Evolutionary conservation across 2,329 filamentous ascomycete genomes (phyloP).

Genomic region (Botrytis deweyae): DNA sequence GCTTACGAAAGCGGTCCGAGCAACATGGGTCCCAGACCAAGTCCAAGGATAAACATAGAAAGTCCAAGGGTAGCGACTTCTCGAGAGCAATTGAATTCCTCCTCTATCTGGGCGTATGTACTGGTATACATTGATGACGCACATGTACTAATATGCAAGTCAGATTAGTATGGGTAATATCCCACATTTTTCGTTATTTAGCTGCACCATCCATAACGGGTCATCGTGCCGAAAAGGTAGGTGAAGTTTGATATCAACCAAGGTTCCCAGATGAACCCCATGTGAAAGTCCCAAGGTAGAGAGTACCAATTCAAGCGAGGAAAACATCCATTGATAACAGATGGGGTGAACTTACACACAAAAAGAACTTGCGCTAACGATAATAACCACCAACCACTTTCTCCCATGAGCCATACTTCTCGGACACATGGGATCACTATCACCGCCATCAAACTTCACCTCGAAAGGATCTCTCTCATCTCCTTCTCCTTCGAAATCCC

Average conservation of each 20-base stretch:
- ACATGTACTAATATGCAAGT: slow-evolving; percentile 59
- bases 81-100: slow-evolving; percentile 69
- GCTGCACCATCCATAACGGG: not conserved
- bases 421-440: slow-evolving; percentile 72
- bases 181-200: not conserved
- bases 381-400: slow-evolving; percentile 77
- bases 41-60: slow-evolving; percentile 78
- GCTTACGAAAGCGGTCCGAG: slow-evolving; percentile 53
- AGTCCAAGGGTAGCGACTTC: slow-evolving; percentile 77
- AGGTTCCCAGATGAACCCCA: not conserved
- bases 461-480: slow-evolving; percentile 53
- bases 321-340: slow-evolving; percentile 10
- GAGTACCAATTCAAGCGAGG: no score
- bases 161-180: not conserved
- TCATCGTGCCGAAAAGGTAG: not conserved
- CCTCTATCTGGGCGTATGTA: slow-evolving; percentile 74
- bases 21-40: slow-evolving; percentile 58
- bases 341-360: slow-evolving; percentile 68
- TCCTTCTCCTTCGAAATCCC: slow-evolving; percentile 30
- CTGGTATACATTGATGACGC: slow-evolving; percentile 86
- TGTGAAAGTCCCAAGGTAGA: not conserved
- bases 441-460: slow-evolving; percentile 71
- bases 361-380: slow-evolving; percentile 71
- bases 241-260: not conserved
- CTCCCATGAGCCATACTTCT: slow-evolving; percentile 62